A percentile compares a stretch with the other conserved stretches of the same genome.
phyloP scores from a whole-genome alignment of 768 basidiomycete genomes.

The Xerocomus spinulosus region DNA sequence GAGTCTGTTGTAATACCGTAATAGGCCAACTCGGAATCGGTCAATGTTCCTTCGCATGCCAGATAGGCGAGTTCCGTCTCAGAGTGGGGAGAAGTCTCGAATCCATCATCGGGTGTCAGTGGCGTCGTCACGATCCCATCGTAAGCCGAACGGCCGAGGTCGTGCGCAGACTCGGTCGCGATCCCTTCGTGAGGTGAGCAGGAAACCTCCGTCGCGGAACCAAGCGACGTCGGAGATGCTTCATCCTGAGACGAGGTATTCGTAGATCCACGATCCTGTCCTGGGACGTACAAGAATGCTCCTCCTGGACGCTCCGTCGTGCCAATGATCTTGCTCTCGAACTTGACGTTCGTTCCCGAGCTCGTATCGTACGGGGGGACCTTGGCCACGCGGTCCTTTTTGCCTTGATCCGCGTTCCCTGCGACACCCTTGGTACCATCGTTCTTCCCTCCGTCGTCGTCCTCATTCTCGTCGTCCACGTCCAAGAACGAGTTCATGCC shows the following conservation, averaged over 20 bases:
- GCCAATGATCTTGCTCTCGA: constrained; percentile 16
- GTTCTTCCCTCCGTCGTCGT: neutral
- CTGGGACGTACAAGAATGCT: constrained; percentile 15
- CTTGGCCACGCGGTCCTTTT: neutral
- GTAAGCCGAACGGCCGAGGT: neutral
- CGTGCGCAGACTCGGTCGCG: neutral
- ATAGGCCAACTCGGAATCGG: neutral
- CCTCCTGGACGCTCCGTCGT: constrained; percentile 7
- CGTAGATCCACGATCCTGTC: neutral
- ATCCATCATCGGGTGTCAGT: no score
- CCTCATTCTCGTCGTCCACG: constrained; percentile 6
- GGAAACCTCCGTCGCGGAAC: neutral
- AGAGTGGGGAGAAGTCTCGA: no score
- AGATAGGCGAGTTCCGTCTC: no score
- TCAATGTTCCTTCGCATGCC: no score
- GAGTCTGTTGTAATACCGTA: neutral
- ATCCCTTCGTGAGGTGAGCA: neutral
- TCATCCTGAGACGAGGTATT: neutral
- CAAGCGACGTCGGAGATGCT: neutral
- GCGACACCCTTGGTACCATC: neutral
- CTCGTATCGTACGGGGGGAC: constrained; percentile 16
- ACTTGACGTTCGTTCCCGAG: constrained; percentile 1
- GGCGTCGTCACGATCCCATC: neutral
- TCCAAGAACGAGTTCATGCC: constrained; percentile 15
- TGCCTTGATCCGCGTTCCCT: neutral